These are phyloP conservation scores for Lasiodiplodia sp. DNA, from an alignment of 2,329 filamentous ascomycete genomes.

Conservation along the genomic window DNA sequence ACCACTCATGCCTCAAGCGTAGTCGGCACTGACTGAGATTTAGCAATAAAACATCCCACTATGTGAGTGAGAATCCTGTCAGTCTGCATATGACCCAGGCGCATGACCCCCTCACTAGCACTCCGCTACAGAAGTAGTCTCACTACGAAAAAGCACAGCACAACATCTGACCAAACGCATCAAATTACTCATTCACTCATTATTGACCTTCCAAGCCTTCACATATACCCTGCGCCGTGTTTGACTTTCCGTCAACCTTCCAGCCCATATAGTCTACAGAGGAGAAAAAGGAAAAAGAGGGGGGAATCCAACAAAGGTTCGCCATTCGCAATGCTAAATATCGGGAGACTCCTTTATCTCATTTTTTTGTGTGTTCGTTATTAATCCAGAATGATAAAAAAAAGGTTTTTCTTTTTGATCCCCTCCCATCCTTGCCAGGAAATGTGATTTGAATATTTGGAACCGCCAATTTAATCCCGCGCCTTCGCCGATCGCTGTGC, in stretches of 20 bases:
- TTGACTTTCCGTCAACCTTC: not conserved
- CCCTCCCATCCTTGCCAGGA: not conserved
- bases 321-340: not conserved
- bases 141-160: not conserved
- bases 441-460: not conserved
- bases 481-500: conserved; percentile 17
- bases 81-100: no score
- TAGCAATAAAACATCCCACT: no score
- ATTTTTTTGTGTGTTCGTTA: not conserved
- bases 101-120: no score
- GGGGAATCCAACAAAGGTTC: not conserved
- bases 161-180: not conserved
- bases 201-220: not conserved
- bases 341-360: not conserved
- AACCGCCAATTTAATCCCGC: conserved; percentile 3
- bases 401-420: not conserved
- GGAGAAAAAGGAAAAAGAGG: not conserved
- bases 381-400: not conserved
- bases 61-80: no score
- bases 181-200: not conserved
- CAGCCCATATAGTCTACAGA: not conserved
- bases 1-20: no score
- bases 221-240: not conserved
- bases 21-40: no score
- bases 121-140: not conserved